These are phyloP conservation scores for Thielaviopsis populi DNA, from an alignment of 2,329 filamentous ascomycete species.

Conservation along the genomic window DNA sequence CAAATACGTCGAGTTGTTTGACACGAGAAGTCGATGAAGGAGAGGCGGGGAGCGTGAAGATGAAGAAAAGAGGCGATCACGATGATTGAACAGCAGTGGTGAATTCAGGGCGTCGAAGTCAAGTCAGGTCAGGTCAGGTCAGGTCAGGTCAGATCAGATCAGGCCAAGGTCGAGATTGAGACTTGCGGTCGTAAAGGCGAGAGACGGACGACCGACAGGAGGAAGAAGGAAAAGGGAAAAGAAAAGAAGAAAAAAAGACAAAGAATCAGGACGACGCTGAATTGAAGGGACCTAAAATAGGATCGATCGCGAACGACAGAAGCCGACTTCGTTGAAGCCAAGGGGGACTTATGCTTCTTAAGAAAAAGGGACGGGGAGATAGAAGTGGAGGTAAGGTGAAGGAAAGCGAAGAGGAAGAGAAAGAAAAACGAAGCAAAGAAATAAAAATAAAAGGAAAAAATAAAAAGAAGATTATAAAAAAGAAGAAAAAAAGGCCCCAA, in stretches of 20 bases:
- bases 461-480: background rate
- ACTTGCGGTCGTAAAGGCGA: background rate
- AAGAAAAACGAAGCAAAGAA: background rate
- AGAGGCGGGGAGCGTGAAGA: background rate
- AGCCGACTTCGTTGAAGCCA: slow-evolving; percentile 8
- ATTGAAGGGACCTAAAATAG: slow-evolving; percentile 11
- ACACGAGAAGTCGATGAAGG: background rate
- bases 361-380: slow-evolving; percentile 7
- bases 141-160: too few relatives aligned
- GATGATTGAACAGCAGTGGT: background rate
- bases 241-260: background rate
- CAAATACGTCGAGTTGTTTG: background rate
- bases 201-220: background rate
- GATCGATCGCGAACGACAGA: slow-evolving; percentile 15
- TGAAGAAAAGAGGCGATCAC: background rate
- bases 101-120: background rate
- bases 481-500: background rate
- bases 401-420: background rate
- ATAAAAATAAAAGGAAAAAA: background rate
- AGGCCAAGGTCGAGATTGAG: background rate
- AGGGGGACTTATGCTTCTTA: slow-evolving; percentile 14
- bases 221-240: background rate
- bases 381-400: background rate
- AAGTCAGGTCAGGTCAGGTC: background rate
- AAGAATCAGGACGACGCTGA: slow-evolving; percentile 8